Base-by-base conservation (phyloP, 345 rosid species). In the Lepidium africanum region DNA sequence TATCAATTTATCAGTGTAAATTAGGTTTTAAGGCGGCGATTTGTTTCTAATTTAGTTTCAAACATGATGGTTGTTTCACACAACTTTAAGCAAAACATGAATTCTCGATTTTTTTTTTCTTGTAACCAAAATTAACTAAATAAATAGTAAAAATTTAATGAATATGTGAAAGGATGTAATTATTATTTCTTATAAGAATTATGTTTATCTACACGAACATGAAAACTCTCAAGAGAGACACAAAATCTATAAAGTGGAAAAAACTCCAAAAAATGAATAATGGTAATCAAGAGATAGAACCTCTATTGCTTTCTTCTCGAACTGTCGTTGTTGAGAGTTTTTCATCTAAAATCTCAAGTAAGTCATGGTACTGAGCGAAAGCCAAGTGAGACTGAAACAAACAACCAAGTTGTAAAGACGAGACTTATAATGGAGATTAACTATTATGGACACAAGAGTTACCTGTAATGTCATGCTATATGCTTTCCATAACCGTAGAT, bases 391-490 rank as follows among this genome's bases (percentile, higher is more conserved):
- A 84, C 98, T 92, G 74, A 19, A 69, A 42, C 32, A 21, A 70
- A 60, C 43, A 2, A 57, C 52, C 36, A 51, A 10, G 2, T 21
- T 10, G 35, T 25, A 27, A 17, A 13, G 14, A 62, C 8, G 45
- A 70, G 55, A 6, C 16, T 10, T 0, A 32, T 25, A 25, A 10
- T 33, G 14, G 21, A 4, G 2, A 32, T 25, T 10, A 17, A 51
- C 32, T 37, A 25, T 52, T 11, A 27, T 21, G 16, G 70, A 72
- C 12, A 13, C 63, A 45, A 25, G 63, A 59, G 33, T 39, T 72
- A 87, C 95, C 92, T 87, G 84, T 72, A 93, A 86, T 9, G 95
- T 90, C 62, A 81, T 51, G 67, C 88, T 76, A 69, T 93, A 93
- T 49, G 98, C 98, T 80, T 81, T 74, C 97, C 98, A 93, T 40